These are phyloP conservation scores for Fusarium sarcochroum DNA, from an alignment of 2,329 filamentous ascomycete species.

Conservation along the genomic window DNA sequence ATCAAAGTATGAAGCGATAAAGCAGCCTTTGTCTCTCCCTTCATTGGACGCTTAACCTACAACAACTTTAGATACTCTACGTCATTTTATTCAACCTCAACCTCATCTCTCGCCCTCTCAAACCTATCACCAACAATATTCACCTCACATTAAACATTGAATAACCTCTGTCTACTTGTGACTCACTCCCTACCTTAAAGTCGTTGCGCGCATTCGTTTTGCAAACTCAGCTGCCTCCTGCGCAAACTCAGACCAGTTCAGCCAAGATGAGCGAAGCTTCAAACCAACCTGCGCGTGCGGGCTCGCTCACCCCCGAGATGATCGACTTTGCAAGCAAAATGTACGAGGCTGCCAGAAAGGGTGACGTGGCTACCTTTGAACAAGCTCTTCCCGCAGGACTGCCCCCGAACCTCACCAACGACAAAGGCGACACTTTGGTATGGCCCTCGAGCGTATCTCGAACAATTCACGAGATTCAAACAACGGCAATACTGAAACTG, in stretches of 20 bases:
- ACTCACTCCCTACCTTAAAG: background rate
- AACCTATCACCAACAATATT: background rate
- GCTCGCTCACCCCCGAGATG: slow-evolving; percentile 71
- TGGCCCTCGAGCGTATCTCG: slow-evolving; percentile 34
- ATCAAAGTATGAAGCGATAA: background rate
- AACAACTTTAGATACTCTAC: slow-evolving; percentile 9
- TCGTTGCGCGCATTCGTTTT: background rate
- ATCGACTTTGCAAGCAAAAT: slow-evolving; percentile 75
- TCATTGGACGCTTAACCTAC: background rate
- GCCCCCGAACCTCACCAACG: slow-evolving; percentile 78
- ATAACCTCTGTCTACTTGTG: background rate
- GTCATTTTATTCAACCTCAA: slow-evolving; percentile 26
- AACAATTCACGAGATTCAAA: background rate
- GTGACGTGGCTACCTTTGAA: slow-evolving; percentile 69
- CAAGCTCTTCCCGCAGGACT: slow-evolving; percentile 76
- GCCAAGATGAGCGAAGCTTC: slow-evolving; percentile 33
- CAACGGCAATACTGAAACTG: background rate
- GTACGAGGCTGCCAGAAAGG: slow-evolving; percentile 75
- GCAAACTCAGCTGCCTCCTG: background rate
- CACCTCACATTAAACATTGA: background rate
- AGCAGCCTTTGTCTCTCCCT: background rate
- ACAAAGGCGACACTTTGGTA: slow-evolving; percentile 80
- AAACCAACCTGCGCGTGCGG: slow-evolving; percentile 23
- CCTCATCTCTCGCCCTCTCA: slow-evolving; percentile 2
- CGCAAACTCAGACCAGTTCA: background rate